Base-by-base conservation (phyloP, 192 early-diverging fungal species). In the Rhizoclosmatium sp. region DNA sequence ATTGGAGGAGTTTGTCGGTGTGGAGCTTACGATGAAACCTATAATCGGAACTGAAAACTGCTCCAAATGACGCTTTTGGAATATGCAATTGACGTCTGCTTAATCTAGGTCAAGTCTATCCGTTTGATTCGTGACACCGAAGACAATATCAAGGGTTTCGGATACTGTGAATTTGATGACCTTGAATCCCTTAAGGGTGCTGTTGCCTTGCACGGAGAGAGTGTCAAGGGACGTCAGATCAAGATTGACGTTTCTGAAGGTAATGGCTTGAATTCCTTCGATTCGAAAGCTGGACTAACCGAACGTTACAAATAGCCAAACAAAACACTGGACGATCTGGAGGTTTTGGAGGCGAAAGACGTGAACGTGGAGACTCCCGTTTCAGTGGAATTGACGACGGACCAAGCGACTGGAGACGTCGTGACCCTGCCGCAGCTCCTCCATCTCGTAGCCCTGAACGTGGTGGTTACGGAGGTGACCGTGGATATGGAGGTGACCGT, bases 141-240 rank as follows among this genome's bases (percentile, higher is more conserved):
- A 40, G 93, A 92, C 49, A 91, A 89, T 82, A 91, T 92, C 60
- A 96, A 96, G 81, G 98, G 98, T 47, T 98, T 94, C 80, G 96
- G 96, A 31, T 99, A 98, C 85, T 93, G 96, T 65, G 95, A 98
- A 89, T 99, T 99, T 82, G 91, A 93, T 31, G 91, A 92, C 64
- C 70, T 93, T 23, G 95, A 97, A 31, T 93, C 90, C 47, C 89
- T 99, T 75, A 93, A 89, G 84, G 84, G 76, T 69, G 97, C 96
- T 54, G 87, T 98, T 77, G 89, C 86, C 5, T 71, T 93, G 47
- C 85, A 81, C 70, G 91, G 92, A 10, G 85, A 93, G 80, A 89
- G 85, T 65, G 78, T 95, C 19, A 83, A 86, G 65, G 89, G 92
- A 12, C 89, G 97, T 47, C 65, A 79, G 49, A 87, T 99, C 75